These are phyloP conservation scores for Ogataea trehalophila DNA, from an alignment of 805 yeast species.

Conservation along the genomic window DNA sequence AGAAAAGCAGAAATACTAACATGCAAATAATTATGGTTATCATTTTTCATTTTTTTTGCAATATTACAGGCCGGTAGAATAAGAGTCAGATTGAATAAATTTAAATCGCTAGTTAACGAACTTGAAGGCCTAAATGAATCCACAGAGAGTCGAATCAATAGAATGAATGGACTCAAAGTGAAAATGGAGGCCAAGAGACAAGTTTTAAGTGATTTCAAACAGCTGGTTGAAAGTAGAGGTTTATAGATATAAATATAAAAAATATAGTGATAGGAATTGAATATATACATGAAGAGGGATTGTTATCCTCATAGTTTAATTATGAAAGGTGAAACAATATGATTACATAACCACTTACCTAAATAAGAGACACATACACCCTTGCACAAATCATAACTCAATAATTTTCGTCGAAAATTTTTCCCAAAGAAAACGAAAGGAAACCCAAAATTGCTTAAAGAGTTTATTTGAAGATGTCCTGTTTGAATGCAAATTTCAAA, in stretches of 20 bases:
- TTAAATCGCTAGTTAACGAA: conserved; percentile 33
- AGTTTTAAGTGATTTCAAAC: conserved; percentile 19
- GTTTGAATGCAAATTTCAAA: too few species aligned
- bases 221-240: conserved; percentile 12
- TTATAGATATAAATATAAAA: neutral
- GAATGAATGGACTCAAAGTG: conserved; percentile 30
- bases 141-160: conserved; percentile 31
- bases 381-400: too few species aligned
- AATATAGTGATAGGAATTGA: too few species aligned
- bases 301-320: too few species aligned
- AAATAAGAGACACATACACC: neutral
- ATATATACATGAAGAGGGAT: neutral
- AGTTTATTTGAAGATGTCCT: too few species aligned
- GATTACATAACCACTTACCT: neutral
- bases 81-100: conserved; percentile 34
- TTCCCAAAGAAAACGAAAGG: too few species aligned
- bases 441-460: too few species aligned
- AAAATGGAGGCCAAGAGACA: conserved; percentile 28
- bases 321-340: too few species aligned
- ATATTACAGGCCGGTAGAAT: conserved; percentile 36
- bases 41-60: neutral
- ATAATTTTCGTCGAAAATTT: too few species aligned
- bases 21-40: neutral
- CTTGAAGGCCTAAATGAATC: conserved; percentile 43
- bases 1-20: neutral